Base-by-base conservation (phyloP, 306 rosid species). In the Prunus mume region DNA sequence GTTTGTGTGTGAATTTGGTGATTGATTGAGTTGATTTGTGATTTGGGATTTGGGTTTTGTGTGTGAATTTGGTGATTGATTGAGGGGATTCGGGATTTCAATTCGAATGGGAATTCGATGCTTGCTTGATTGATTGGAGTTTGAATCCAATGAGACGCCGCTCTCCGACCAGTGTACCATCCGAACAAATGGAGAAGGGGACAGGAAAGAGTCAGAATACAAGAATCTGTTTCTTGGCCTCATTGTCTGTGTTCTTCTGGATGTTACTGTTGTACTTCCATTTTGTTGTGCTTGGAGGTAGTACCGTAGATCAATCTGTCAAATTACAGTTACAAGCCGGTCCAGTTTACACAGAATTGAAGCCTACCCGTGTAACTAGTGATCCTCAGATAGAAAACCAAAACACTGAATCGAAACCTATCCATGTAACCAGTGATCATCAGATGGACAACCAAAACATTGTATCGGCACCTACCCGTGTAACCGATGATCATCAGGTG, bases 91-190 rank as follows among this genome's bases (percentile, higher is more conserved):
- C 51, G 67, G 69, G 45, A 63, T 65, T 72, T 69, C 28, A 12
- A 38, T 25, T 66, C 19, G 18, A 79, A 77, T 81, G 80, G 55
- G 50, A 55, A 19, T 51, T 73, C 68, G 72, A 49, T 81, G 85
- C 5, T 15, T 14, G 38, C 69, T 72, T 75, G 65, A 30, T 61
- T 61, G 63, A 28, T 51, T 24, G 71, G 43, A 38, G 65, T 80
- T 81, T 78, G 69, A 72, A 72, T 81, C 63, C 79, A 76, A 91
- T 95, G 98, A 89, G 97, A 82, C 90, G 93, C 78, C 99, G 98
- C 81, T 78, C 86, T 46, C 71, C 85, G 81, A 74, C 87, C 78
- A 84, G 64, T 78, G 52, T 71, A 73, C 88, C 85, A 64, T 79
- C 82, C 56, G 97, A 89, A 60, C 91, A 75, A 71, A 88, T 86